These are phyloP conservation scores for Pseudomassariella vexata DNA, from an alignment of 2,329 filamentous ascomycete genomes.

Conservation along the genomic window DNA sequence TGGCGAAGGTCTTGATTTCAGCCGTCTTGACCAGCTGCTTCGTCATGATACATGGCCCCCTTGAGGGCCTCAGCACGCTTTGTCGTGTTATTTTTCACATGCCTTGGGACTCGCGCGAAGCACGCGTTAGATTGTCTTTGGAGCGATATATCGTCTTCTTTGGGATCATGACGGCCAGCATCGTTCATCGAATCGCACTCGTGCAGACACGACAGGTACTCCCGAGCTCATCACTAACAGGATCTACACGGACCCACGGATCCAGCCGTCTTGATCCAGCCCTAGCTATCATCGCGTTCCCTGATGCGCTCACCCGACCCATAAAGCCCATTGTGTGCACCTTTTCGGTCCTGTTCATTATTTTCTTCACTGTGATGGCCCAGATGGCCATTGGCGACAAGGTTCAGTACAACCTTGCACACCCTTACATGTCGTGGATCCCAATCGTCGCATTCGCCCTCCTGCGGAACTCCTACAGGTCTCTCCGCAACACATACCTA, in stretches of 20 bases:
- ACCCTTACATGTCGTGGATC: constrained; percentile 48
- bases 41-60: constrained; percentile 28
- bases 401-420: constrained; percentile 40
- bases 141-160: constrained; percentile 52
- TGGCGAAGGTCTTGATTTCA: constrained; percentile 42
- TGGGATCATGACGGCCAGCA: constrained; percentile 45
- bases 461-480: constrained; percentile 41
- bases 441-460: constrained; percentile 47
- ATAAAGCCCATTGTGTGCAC: constrained; percentile 2
- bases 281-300: neutral
- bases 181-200: constrained; percentile 26
- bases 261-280: constrained; percentile 2
- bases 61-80: constrained; percentile 33
- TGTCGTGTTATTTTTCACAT: constrained; percentile 38
- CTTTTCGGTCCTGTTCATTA: constrained; percentile 14
- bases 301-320: neutral
- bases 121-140: constrained; percentile 43
- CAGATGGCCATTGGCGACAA: constrained; percentile 19
- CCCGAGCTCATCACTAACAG: constrained; percentile 14
- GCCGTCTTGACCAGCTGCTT: constrained; percentile 28
- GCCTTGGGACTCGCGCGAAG: constrained; percentile 40
- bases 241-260: constrained; percentile 8
- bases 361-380: constrained; percentile 27
- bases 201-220: constrained; percentile 12
- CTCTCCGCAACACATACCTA: constrained; percentile 37